phyloP scores from a whole-genome alignment of 2,329 filamentous ascomycete genomes.

The Pyrenophora seminiperda region DNA sequence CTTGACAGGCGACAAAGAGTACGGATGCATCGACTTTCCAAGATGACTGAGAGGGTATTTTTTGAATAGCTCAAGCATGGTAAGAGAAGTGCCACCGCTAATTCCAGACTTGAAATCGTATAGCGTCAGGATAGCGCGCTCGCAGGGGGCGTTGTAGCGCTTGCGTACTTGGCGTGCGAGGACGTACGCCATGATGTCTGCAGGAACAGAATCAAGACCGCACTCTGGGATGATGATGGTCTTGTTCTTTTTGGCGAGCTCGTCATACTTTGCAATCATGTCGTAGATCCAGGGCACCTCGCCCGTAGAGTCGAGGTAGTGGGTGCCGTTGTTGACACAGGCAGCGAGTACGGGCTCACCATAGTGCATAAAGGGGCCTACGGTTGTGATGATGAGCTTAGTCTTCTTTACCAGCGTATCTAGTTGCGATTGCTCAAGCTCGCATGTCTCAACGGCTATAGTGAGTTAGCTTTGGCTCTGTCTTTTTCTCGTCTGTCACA shows the following conservation, averaged over 20 bases:
- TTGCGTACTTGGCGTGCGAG: slow-evolving; percentile 60
- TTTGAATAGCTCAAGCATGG: slow-evolving; percentile 64
- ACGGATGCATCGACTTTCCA: slow-evolving; percentile 55
- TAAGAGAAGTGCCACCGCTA: slow-evolving; percentile 67
- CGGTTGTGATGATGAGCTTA: slow-evolving; percentile 63
- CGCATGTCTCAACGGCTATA: slow-evolving; percentile 49
- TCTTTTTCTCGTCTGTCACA: neutral
- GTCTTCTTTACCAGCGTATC: slow-evolving; percentile 60
- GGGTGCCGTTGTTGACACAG: slow-evolving; percentile 67
- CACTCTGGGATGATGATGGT: slow-evolving; percentile 66
- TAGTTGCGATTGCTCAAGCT: slow-evolving; percentile 57
- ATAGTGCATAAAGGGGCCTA: slow-evolving; percentile 68
- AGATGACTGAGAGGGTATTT: slow-evolving; percentile 56
- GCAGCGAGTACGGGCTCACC: slow-evolving; percentile 69
- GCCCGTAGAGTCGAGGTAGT: slow-evolving; percentile 70
- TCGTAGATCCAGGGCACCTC: slow-evolving; percentile 68
- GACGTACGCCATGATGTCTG: slow-evolving; percentile 62
- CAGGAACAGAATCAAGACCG: slow-evolving; percentile 66
- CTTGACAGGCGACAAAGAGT: slow-evolving; percentile 56
- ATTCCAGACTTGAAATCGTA: slow-evolving; percentile 56
- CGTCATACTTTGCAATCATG: slow-evolving; percentile 66
- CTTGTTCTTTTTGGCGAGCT: slow-evolving; percentile 62
- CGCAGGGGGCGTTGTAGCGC: slow-evolving; percentile 56
- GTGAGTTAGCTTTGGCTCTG: slow-evolving; percentile 3
- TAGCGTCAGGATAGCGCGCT: slow-evolving; percentile 58